Evolutionary conservation across 371 early-diverging fungal species (phyloP), one percentile per base, ranked within the genome.

Genomic region (Choanephora cucurbitarum): DNA sequence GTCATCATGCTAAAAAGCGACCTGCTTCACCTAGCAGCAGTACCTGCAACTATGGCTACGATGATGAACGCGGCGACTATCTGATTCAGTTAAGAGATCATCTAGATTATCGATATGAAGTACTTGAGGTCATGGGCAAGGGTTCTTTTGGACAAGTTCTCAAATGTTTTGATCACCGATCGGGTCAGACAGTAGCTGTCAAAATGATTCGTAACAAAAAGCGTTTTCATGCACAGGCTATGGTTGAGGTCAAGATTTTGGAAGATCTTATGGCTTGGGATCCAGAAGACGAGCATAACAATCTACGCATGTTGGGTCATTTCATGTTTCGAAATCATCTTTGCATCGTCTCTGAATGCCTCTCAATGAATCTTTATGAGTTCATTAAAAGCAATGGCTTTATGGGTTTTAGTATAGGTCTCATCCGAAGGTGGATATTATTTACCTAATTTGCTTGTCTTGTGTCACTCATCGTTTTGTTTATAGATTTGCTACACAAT

Each of bases 111-210:
- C 82, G 93, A 7, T 94, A 92, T 72, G 93, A 93, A 72, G 81
- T 94, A 9, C 58, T 92, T 18, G 83, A 83, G 15, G 58, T 86
- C 14, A 73, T 96, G 57, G 97, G 97, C 37, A 92, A 90, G 65
- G 97, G 97, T 3, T 91, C 91, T 3, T 96, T 95, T 72, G 96
- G 97, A 1, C 93, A 95, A 67, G 96, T 96, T 3, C 72, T 91
- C 42, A 88, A 89, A 60, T 91, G 91, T 52, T 83, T 80, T 50
- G 92, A 93, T 65, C 92, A 92, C 70, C 81, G 84, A 52, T 71
- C 80, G 1, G 89, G 92, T 32, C 73, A 75, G 24, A 71, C 81
- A 22, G 87, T 91, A n/a, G 97, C 97, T 11, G 75, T 95, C 32
- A 96, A 96, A 70, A 86, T 96, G 18, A 94, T 95, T 45, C 81